Conservation (phyloP, 1,284 basidiomycete genomes). For the Phellopilus nigrolimitatus region DNA sequence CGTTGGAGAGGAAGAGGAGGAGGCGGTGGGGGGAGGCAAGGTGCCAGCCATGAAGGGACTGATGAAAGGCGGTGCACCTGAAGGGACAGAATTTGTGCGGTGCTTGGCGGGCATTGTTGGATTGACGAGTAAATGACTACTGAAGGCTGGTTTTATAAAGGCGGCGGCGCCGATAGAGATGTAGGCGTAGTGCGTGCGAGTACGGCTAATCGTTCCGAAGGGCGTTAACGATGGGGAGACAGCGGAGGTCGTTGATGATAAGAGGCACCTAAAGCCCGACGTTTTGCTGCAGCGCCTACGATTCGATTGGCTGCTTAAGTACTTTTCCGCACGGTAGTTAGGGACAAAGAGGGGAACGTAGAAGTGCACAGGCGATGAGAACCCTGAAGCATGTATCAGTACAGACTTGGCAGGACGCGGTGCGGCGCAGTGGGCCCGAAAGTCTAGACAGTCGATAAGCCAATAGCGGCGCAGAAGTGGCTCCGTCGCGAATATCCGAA, state of each 20-base stretch:
- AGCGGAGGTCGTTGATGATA: no score
- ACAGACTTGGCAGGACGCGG: neutral
- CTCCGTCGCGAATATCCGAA: no score
- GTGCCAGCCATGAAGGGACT: neutral
- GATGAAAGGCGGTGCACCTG: neutral
- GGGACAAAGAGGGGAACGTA: neutral
- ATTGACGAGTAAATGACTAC: no score
- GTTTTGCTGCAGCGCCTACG: no score
- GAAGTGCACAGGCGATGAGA: neutral
- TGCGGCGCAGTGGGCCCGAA: neutral
- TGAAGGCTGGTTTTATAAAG: no score
- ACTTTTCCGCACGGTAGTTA: neutral
- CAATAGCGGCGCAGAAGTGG: no score
- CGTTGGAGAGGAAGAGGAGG: neutral
- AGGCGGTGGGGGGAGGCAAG: neutral
- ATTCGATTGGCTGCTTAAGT: neutral
- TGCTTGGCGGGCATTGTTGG: no score
- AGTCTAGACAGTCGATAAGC: neutral
- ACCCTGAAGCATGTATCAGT: slow-evolving; percentile 3
- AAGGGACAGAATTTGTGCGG: no score
- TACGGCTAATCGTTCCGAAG: no score
- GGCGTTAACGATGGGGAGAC: no score
- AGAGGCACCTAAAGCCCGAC: no score
- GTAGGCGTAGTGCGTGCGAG: neutral
- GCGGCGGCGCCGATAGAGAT: neutral